Evolutionary conservation across 106 monocot genomes (phyloP), one percentile per base, ranked within the genome.

Genomic region (Dioscorea dumetorum): DNA sequence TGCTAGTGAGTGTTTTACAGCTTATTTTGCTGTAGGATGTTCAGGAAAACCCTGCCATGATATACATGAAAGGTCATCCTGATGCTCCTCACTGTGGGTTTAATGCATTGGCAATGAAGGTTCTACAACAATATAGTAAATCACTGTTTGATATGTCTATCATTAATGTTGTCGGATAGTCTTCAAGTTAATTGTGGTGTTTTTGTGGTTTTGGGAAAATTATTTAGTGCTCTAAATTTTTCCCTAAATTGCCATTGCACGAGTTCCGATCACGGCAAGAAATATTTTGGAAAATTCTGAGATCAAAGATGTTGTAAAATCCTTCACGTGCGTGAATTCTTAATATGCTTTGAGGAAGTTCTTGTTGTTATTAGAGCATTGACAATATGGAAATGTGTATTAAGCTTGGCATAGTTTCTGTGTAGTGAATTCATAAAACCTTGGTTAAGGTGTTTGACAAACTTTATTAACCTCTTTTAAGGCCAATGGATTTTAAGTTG

Each of bases 1-100:
- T 70, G 14, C 60, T 24, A 53, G 3, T 67, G 33, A 32, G 4
- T 4, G 19, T 19, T 54, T 7, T 18, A 24, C 24, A n/a, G 0
- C 19, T 48, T 70, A 58, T 62, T 63, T 64, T 33, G 51, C 21
- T 79, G 67, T 64, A 93, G 99, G 99, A 99, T 83, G 70, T 93
- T 19, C 84, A 87, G 71, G 78, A 79, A 72, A 87, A 99, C 48
- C 85, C 92, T 3, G 76, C 93, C 20, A 78, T 99, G 80, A 80
- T 76, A n/a, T n/a, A n/a, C n/a, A n/a, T n/a, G n/a, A n/a, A n/a
- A n/a, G n/a, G n/a, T n/a, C n/a, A n/a, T n/a, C 87, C 90, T 33
- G 93, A 99, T 61, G 87, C 87, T 73, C 93, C 99, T 79, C 76
- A 77, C 12, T 99, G 99, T 72, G 93, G 99, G 64, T 99, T 99